Base-by-base conservation (phyloP, 2,329 filamentous ascomycete species). In the Huntiella savannae region DNA sequence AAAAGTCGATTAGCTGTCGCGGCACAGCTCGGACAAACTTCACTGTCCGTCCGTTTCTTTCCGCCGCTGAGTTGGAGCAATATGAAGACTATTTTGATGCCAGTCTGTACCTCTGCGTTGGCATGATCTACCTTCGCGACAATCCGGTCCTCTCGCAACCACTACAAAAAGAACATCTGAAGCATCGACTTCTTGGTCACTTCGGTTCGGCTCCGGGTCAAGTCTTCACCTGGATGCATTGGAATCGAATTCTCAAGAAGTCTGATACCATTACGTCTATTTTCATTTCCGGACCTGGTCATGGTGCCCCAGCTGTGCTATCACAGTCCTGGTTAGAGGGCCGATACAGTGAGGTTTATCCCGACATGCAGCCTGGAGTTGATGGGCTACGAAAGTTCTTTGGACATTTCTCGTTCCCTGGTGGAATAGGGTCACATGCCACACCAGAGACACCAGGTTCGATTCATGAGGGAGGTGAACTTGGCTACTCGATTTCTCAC, bases 151-250 rank as follows among this genome's bases (percentile, higher is more conserved):
- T 87, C 38, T 70, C 70, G 50, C 73, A 84, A 53, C 77, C 79
- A 1, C 67, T 84, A 52, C 73, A 73, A 53, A 63, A 71, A 32
- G 74, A 82, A 46, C 77, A 86, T 56, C 66, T 86, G 63, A 87
- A 87, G 63, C 68, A 71, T 49, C 74, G 82, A 52, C 66, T 86
- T 6, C 66, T 87, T 2, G 82, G 82, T 35, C 82, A 87, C 58
- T 87, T 82, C 68, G 82, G 82, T 46, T 83, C 79, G 2, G 80
- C 82, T 43, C 77, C 82, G n/a, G 82, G 81, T 11, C 82, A 86
- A 60, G 77, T 79, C 49, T 86, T 87, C 61, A 82, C 79, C 33
- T 86, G 77, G 60, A 82, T 85, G 64, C 81, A 86, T 62, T 80
- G 84, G 68, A 86, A 86, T 61, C 77, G 80, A 33, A 64, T 86